phyloP scores from a whole-genome alignment of 2,329 filamentous ascomycete species.

The Penicillium aurantiogriseum region DNA sequence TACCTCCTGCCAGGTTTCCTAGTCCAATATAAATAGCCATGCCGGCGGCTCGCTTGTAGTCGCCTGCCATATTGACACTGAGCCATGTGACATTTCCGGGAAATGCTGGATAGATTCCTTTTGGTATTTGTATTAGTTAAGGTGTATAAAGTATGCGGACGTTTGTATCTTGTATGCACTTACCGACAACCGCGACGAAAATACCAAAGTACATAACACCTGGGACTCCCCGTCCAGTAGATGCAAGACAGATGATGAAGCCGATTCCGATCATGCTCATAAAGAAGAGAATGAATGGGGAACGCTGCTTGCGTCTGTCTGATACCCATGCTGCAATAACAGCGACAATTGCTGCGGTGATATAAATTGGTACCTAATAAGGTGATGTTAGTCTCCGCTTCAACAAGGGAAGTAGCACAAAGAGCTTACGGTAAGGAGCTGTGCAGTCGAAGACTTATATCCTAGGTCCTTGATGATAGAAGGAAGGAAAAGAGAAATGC shows the following conservation, averaged over 20 bases:
- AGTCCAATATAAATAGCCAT: constrained; percentile 65
- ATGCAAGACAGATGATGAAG: constrained; percentile 52
- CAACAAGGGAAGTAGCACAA: accelerated
- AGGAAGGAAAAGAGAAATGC: constrained; percentile 42
- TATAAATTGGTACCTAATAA: constrained; percentile 38
- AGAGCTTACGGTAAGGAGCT: constrained; percentile 37
- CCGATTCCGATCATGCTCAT: constrained; percentile 57
- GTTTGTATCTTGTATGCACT: background rate
- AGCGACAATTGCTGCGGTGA: constrained; percentile 39
- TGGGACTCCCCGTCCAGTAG: constrained; percentile 34
- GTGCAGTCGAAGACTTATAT: constrained; percentile 40
- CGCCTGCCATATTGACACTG: constrained; percentile 58
- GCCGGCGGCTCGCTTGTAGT: constrained; percentile 56
- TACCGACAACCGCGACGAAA: constrained; percentile 49
- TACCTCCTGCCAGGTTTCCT: constrained; percentile 52
- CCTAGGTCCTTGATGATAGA: constrained; percentile 45
- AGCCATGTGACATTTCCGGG: constrained; percentile 56
- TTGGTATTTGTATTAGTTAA: background rate
- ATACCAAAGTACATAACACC: constrained; percentile 50
- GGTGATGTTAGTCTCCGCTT: background rate
- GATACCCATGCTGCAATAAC: constrained; percentile 55
- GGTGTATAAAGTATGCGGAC: background rate
- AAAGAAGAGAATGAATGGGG: constrained; percentile 57
- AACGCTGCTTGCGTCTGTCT: constrained; percentile 53
- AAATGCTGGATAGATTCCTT: constrained; percentile 47